phyloP scores from a whole-genome alignment of 1,284 basidiomycete species.

The Cutaneotrichosporon daszewskae region DNA sequence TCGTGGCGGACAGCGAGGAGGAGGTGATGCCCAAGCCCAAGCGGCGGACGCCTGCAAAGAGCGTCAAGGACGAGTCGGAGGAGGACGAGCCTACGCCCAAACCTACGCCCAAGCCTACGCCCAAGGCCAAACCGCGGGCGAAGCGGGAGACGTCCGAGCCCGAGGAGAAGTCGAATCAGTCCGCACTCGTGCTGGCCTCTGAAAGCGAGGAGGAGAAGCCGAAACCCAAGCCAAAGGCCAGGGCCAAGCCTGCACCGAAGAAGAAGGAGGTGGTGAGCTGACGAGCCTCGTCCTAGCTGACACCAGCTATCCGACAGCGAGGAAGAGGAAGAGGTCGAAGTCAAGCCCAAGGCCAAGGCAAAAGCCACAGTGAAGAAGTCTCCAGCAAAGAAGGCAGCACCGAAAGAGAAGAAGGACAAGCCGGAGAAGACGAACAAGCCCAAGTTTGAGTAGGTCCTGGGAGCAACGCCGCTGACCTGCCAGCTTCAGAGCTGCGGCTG shows the following conservation, averaged over 20 bases:
- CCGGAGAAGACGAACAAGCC: slow-evolving; percentile 26
- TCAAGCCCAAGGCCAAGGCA: slow-evolving; percentile 22
- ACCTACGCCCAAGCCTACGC: slow-evolving; percentile 26
- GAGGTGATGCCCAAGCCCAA: slow-evolving; percentile 27
- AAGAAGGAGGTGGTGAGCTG: slow-evolving; percentile 20
- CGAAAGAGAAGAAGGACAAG: slow-evolving; percentile 1
- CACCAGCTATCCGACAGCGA: slow-evolving; percentile 17
- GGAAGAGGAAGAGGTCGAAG: slow-evolving; percentile 24
- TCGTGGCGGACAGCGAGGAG: no score
- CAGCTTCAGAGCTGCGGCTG: slow-evolving; percentile 55
- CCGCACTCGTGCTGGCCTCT: neutral
- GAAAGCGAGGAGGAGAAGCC: slow-evolving; percentile 8
- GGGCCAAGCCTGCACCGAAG: slow-evolving; percentile 34
- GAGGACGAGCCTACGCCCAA: neutral
- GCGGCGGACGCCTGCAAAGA: no score
- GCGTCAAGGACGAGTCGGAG: neutral
- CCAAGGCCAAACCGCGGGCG: slow-evolving; percentile 41
- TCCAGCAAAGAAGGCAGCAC: slow-evolving; percentile 24
- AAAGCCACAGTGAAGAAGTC: slow-evolving; percentile 7
- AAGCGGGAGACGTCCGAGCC: no score
- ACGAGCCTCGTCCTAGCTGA: neutral
- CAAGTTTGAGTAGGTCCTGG: slow-evolving; percentile 40
- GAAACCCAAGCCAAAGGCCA: slow-evolving; percentile 27
- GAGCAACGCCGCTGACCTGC: slow-evolving; percentile 2
- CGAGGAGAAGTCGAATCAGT: no score